Percentiles rank a stretch among this genome's conserved stretches.
phyloP scores from a whole-genome alignment of 139 green algal species.

The Volvox africanus region DNA sequence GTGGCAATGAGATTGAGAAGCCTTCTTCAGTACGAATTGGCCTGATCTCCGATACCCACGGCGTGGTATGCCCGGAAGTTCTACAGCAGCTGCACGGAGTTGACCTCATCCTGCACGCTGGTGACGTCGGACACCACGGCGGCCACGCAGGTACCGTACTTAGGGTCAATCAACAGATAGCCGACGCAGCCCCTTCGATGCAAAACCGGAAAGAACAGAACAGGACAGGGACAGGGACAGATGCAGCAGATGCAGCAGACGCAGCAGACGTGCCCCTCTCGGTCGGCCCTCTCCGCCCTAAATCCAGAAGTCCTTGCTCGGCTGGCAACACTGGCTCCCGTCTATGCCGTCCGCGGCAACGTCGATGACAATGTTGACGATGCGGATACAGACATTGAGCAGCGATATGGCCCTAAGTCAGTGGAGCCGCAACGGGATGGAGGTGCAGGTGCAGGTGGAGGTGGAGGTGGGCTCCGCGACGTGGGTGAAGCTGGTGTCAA shows the following conservation, averaged over 20 bases:
- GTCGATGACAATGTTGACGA: conserved; percentile 42
- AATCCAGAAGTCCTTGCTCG: conserved; percentile 48
- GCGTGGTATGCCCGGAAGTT: conserved; percentile 11
- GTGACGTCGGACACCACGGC: conserved; percentile 60
- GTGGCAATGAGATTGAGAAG: too few species aligned
- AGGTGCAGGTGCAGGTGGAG: background rate
- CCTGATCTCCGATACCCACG: conserved; percentile 46
- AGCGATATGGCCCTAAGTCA: background rate
- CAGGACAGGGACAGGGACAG: too few species aligned
- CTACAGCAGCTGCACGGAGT: background rate
- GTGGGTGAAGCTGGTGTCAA: background rate
- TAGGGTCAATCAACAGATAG: too few species aligned
- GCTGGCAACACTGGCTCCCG: background rate
- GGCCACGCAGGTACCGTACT: conserved; percentile 45
- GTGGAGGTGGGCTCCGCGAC: background rate
- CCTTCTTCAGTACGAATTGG: background rate
- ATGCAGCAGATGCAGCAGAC: too few species aligned
- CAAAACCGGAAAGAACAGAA: too few species aligned
- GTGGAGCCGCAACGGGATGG: background rate
- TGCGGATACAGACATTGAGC: background rate
- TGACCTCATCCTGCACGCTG: conserved; percentile 51
- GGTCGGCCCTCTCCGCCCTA: too few species aligned
- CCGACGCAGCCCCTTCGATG: too few species aligned
- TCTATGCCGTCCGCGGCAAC: conserved; percentile 53
- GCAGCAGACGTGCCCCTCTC: too few species aligned